Evolutionary conservation across 2,329 filamentous ascomycete species (phyloP).

Genomic region (Acephala macrosclerotiorum): DNA sequence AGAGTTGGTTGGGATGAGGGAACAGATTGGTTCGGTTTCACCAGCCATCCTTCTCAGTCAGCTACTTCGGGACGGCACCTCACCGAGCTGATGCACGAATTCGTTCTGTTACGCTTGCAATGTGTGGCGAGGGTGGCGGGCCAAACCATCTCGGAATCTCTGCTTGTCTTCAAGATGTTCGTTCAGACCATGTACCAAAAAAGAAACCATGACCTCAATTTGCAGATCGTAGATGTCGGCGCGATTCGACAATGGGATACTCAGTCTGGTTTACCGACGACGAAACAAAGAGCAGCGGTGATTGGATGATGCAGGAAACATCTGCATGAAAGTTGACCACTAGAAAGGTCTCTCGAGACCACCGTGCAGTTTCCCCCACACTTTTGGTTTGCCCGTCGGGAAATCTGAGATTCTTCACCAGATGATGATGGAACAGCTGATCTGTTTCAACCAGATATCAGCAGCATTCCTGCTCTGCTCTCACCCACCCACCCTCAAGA

Average conservation of each 20-base stretch:
- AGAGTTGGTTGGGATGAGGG: not conserved
- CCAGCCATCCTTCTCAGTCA: constrained; percentile 4
- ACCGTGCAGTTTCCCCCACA: not conserved
- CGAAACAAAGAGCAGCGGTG: constrained; percentile 5
- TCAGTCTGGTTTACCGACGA: constrained; percentile 18
- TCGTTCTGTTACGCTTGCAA: constrained; percentile 16
- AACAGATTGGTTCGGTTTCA: constrained; percentile 20
- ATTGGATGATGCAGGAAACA: constrained; percentile 14
- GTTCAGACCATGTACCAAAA: constrained; percentile 9
- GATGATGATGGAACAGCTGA: not conserved
- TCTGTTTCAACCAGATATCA: constrained; percentile 4
- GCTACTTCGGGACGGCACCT: constrained; percentile 15
- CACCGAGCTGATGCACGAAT: constrained; percentile 19
- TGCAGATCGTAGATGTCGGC: constrained; percentile 6
- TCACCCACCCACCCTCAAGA: not conserved
- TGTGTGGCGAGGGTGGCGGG: constrained; percentile 19
- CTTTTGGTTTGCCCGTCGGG: not conserved
- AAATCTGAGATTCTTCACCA: not conserved
- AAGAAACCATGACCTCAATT: constrained; percentile 23
- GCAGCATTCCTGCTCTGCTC: not conserved
- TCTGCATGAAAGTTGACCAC: not conserved
- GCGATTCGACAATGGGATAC: constrained; percentile 24
- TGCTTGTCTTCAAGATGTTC: not conserved
- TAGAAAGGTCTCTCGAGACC: constrained; percentile 8
- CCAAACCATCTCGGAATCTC: constrained; percentile 12